Base-by-base conservation (phyloP, 2,329 filamentous ascomycete genomes). In the Trichophyton benhamiae region DNA sequence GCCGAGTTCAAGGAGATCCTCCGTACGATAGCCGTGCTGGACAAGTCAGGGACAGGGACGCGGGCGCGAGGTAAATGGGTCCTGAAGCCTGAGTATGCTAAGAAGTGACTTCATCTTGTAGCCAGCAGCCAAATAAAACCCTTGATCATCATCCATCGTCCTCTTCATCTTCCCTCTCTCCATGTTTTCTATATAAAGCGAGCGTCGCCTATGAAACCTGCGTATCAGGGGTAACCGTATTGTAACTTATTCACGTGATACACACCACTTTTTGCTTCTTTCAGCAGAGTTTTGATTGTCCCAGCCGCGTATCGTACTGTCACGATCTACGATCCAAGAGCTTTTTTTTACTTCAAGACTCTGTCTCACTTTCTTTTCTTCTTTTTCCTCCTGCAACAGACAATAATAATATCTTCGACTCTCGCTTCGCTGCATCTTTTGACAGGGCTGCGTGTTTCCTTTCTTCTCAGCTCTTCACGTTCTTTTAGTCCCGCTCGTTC, bases 1-100 rank as follows among this genome's bases (percentile, higher is more conserved):
- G 82, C 84, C 17, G 87, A 91, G 71, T 97, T 97, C 72, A 92
- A 91, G 74, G 80, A 83, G 67, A 90, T 90, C 67, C 76, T 97
- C 60, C 85, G 88, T 67, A 80, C 80, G 64, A 87, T 96, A 68
- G 92, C 92, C 0, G 82, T 78, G 60, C 74, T 95, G 71, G 83
- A 89, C 69, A 79, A 76, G 66, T 79, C 78, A 3, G 74, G 73
- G 9, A 73, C 77, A 59, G 73, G 73, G 9, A 73, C 77, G 59
- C 71, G 78, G 58, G 77, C 74, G 20, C 72, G 80, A 64, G 82
- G 80, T 0, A 77, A 76, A 64, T 86, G 83, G 83, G 77, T 79
- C 55, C 67, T 86, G 66, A 85, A 80, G 72, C 79, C 82, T 41
- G 82, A 85, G 68, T 83, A 78, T 68, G 67, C 68, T 2, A 67